A percentile compares a stretch with the other conserved stretches of the same genome.
phyloP scores from a whole-genome alignment of 78 protist genomes.

The Cavenderia fasciculata region DNA sequence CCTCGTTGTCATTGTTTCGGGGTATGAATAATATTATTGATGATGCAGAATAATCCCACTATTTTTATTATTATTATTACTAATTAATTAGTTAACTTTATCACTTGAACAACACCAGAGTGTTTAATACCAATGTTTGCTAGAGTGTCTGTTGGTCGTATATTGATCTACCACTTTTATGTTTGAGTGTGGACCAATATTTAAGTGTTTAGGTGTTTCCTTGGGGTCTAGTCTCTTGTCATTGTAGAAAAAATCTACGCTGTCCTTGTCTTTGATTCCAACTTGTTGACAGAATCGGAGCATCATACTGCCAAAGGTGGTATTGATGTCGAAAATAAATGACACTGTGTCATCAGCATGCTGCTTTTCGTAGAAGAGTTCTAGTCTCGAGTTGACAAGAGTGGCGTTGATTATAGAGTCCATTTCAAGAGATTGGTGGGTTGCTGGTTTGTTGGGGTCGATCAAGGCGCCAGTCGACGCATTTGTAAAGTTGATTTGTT shows the following conservation, averaged over 20 bases:
- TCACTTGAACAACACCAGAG: no score
- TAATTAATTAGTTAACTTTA: no score
- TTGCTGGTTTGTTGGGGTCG: neutral
- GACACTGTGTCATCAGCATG: constrained; percentile 30
- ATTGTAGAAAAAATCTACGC: constrained; percentile 10
- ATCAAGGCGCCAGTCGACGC: neutral
- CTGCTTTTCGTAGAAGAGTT: constrained; percentile 13
- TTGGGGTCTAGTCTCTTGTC: constrained; percentile 8
- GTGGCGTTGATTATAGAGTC: constrained; percentile 28
- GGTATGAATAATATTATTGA: no score
- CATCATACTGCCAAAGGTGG: constrained; percentile 43
- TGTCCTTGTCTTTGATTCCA: neutral
- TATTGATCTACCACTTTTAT: neutral
- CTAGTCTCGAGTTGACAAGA: constrained; percentile 8
- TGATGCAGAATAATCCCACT: no score
- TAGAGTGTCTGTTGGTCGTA: no score
- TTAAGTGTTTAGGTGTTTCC: constrained; percentile 36
- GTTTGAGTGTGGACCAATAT: constrained; percentile 25
- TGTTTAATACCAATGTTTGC: no score
- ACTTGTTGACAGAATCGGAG: constrained; percentile 62
- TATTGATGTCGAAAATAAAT: constrained; percentile 13
- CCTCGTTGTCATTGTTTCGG: no score
- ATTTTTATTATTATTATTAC: no score
- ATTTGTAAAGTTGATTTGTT: constrained; percentile 22
- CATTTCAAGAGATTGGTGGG: constrained; percentile 12